Base-by-base conservation (phyloP, 2,329 filamentous ascomycete genomes). In the Penicillium paneum region DNA sequence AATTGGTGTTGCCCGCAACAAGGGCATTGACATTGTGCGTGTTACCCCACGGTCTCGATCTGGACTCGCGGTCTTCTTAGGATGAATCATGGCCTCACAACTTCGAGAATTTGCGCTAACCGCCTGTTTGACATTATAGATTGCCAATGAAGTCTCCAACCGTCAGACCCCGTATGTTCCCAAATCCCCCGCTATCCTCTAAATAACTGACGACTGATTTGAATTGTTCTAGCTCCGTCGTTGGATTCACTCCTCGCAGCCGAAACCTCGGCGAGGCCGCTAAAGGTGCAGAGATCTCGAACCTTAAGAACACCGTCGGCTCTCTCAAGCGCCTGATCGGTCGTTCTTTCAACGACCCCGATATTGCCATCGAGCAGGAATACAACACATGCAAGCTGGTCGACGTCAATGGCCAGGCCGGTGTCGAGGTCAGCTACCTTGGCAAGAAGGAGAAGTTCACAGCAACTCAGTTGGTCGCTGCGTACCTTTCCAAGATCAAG, bases 61-160 rank as follows among this genome's bases (percentile, higher is more conserved):
- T 28, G 31, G 43, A 42, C 15, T 55, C 43, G 36, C 50, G 34
- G 3, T 40, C 10, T 21, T 40, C 40, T 38, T 1, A 19, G 52
- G 43, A 52, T 54, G 10, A 19, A 49, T 29, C 35, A 13, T 50
- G 31, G 48, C 43, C 10, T 26, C 24, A 15, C 21, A 34, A 32
- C 8, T 12, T 1, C 6, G 44, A 44, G 12, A 46, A 48, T 31
- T 44, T 36, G 46, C 52, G 54, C 62, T 65, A 48, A 64, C 63
- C 44, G 34, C 44, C 32, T 49, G 39, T 52, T 54, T 51, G 13
- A 38, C 49, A 54, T 49, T 67, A 54, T 70, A 96, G 91, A 96
- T 99, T 74, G 89, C 91, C 80, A 99, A 99, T 83, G 94, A 99
- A 79, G 94, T 97, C 68, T 99, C 94, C 65, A 97, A 99, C 84